A percentile compares a stretch with the other conserved stretches of the same genome.
These are phyloP conservation scores for Candida arabinofermentans DNA, from an alignment of 805 yeast species.

Conservation along the genomic window DNA sequence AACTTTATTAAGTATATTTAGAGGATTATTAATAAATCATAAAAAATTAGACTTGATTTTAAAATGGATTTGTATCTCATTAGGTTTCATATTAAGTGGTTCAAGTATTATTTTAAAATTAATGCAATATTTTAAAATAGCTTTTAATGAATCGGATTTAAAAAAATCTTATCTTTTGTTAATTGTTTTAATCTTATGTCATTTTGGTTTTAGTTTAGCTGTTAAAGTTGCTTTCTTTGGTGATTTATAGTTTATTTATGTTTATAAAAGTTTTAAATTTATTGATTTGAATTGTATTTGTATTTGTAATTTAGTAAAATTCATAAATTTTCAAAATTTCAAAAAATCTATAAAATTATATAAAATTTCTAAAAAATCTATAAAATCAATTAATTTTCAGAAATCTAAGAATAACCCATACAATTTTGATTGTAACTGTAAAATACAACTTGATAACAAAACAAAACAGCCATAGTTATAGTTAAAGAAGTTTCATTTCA, in stretches of 20 bases:
- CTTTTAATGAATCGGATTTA: constrained; percentile 34
- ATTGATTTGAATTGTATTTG: no score
- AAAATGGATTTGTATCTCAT: constrained; percentile 58
- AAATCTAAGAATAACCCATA: no score
- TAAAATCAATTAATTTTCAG: not conserved
- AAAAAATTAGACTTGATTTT: constrained; percentile 41
- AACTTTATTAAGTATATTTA: constrained; percentile 54
- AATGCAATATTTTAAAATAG: constrained; percentile 36
- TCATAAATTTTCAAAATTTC: no score
- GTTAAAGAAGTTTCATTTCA: no score
- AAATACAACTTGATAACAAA: no score
- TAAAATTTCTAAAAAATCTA: no score
- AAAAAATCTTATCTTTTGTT: constrained; percentile 35
- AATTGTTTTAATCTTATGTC: constrained; percentile 42
- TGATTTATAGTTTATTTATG: constrained; percentile 13
- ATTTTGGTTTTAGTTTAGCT: constrained; percentile 54
- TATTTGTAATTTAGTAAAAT: no score
- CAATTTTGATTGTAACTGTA: no score
- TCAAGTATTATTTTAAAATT: constrained; percentile 46
- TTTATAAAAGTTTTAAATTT: not conserved
- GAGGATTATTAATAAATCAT: constrained; percentile 49
- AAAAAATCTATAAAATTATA: no score
- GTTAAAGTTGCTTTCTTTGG: constrained; percentile 64
- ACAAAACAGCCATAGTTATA: no score
- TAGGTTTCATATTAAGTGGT: constrained; percentile 63